Percentiles rank a stretch among this genome's conserved stretches.
phyloP scores from a whole-genome alignment of 2,329 filamentous ascomycete species.

The Alternaria incomplexa region DNA sequence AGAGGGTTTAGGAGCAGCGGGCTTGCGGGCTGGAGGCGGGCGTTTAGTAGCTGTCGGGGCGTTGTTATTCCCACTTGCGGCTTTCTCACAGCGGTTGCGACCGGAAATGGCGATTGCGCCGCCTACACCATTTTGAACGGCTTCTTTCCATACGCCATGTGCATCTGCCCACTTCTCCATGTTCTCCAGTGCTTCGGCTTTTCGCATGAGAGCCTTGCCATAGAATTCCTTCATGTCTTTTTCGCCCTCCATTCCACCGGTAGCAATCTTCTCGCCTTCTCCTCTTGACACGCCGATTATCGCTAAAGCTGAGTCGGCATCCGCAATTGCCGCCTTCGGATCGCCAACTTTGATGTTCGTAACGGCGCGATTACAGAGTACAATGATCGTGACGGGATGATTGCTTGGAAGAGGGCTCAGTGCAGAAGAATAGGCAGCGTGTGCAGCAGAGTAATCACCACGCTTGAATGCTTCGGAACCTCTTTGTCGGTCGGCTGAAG shows the following conservation, averaged over 20 bases:
- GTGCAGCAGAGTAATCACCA: conserved; percentile 88
- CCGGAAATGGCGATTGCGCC: conserved; percentile 83
- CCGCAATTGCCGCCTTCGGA: conserved; percentile 82
- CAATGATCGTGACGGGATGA: conserved; percentile 86
- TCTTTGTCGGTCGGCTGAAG: conserved; percentile 76
- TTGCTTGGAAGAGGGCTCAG: conserved; percentile 74
- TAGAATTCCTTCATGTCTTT: conserved; percentile 94
- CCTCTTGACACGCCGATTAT: conserved; percentile 82
- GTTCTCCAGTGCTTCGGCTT: conserved; percentile 93
- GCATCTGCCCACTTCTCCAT: conserved; percentile 95
- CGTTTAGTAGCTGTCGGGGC: conserved; percentile 27
- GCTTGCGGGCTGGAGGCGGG: conserved; percentile 34
- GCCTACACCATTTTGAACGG: conserved; percentile 85
- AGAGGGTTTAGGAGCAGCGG: conserved; percentile 45
- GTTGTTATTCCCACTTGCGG: conserved; percentile 57
- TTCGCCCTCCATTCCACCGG: conserved; percentile 63
- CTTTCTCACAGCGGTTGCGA: conserved; percentile 86
- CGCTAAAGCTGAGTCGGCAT: conserved; percentile 79
- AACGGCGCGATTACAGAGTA: conserved; percentile 88
- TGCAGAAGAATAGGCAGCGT: conserved; percentile 80
- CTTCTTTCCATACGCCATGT: conserved; percentile 76
- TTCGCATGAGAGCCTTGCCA: conserved; percentile 90
- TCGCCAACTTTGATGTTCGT: conserved; percentile 92
- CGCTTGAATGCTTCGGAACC: conserved; percentile 92
- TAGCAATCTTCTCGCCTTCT: conserved; percentile 77